These are phyloP conservation scores for Pleoardoris graminearum DNA, from an alignment of 2,329 filamentous ascomycete genomes.

Conservation along the genomic window DNA sequence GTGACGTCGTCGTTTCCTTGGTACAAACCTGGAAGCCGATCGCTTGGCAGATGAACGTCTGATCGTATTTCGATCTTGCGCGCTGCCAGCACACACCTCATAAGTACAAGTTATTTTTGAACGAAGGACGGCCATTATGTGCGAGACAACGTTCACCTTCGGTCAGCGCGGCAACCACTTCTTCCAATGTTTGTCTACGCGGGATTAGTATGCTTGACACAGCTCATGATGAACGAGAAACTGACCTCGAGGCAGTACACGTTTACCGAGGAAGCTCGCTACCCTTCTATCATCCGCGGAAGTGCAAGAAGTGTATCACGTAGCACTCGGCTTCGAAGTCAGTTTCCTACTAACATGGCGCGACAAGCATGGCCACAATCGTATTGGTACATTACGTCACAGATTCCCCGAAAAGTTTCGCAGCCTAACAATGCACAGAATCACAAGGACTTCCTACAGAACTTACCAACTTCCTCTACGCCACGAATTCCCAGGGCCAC, in stretches of 20 bases:
- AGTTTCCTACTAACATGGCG: constrained; percentile 43
- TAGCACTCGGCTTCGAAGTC: constrained; percentile 38
- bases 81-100: no score
- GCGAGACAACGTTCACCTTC: constrained; percentile 39
- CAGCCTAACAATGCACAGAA: constrained; percentile 10
- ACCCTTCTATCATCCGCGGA: constrained; percentile 29
- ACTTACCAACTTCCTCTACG: constrained; percentile 31
- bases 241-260: constrained; percentile 22
- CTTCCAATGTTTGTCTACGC: constrained; percentile 35
- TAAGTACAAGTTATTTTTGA: constrained; percentile 8
- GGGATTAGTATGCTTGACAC: constrained; percentile 28
- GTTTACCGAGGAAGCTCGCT: constrained; percentile 33
- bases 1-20: constrained; percentile 26
- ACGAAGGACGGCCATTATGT: constrained; percentile 23
- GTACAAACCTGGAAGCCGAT: constrained; percentile 34
- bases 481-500: constrained; percentile 15
- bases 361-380: constrained; percentile 27
- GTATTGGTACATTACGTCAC: constrained; percentile 19
- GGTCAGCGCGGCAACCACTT: constrained; percentile 42
- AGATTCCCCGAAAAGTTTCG: no score
- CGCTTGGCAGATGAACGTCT: constrained; percentile 27
- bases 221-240: background rate
- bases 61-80: background rate
- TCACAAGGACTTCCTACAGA: constrained; percentile 30
- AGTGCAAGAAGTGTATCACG: constrained; percentile 32